These are phyloP conservation scores for Russula foetens DNA, from an alignment of 768 basidiomycete genomes.

Conservation along the genomic window DNA sequence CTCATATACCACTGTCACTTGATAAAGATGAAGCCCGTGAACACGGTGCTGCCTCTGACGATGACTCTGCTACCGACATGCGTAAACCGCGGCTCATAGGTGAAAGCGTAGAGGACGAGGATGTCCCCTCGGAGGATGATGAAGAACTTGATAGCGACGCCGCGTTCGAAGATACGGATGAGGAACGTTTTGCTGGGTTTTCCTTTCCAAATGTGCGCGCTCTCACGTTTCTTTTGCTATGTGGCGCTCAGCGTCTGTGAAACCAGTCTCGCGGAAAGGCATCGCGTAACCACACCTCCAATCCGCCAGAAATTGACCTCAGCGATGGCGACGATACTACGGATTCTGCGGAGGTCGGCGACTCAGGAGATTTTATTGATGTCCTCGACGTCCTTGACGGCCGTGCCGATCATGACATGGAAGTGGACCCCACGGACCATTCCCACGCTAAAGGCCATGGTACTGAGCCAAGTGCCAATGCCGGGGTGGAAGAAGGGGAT, in stretches of 20 bases:
- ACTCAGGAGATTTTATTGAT: conserved; percentile 23
- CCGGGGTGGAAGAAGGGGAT: not conserved
- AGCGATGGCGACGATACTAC: conserved; percentile 32
- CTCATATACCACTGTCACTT: conserved; percentile 44
- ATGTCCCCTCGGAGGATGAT: conserved; percentile 53
- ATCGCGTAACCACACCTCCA: not conserved
- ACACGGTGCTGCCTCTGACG: conserved; percentile 26
- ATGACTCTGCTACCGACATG: conserved; percentile 26
- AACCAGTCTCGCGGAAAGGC: conserved; percentile 1
- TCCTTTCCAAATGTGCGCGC: conserved; percentile 31
- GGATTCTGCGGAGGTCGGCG: conserved; percentile 31
- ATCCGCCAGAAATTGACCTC: conserved; percentile 22
- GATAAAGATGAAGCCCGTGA: conserved; percentile 44
- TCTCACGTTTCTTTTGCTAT: not conserved
- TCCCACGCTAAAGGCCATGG: not conserved
- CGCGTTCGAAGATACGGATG: conserved; percentile 76
- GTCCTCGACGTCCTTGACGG: conserved; percentile 24
- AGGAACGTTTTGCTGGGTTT: conserved; percentile 68
- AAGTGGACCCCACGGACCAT: not conserved
- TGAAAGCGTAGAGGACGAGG: conserved; percentile 26
- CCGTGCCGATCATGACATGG: conserved; percentile 18
- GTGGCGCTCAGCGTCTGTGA: not conserved
- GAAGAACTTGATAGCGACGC: conserved; percentile 82
- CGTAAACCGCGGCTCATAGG: conserved; percentile 33
- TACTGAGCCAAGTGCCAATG: conserved; percentile 24